These are phyloP conservation scores for Graphium sp. DNA, from an alignment of 2,329 filamentous ascomycete species.

Conservation along the genomic window DNA sequence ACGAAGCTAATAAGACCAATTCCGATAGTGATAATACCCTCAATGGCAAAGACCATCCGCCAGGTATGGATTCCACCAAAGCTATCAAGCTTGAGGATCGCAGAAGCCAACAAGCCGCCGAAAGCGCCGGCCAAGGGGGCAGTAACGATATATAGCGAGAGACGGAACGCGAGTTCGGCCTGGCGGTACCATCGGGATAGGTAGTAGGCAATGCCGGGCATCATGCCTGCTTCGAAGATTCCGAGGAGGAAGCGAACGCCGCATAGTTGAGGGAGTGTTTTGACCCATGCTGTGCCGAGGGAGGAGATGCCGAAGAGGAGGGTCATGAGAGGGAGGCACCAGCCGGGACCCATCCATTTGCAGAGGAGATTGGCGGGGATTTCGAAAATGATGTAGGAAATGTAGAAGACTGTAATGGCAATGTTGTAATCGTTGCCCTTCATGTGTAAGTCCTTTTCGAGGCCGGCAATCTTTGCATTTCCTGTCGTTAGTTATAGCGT, in stretches of 20 bases:
- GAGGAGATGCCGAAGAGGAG: constrained; percentile 48
- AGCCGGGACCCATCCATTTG: constrained; percentile 56
- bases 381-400: constrained; percentile 58
- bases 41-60: constrained; percentile 57
- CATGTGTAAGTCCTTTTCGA: constrained; percentile 44
- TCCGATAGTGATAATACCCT: constrained; percentile 40
- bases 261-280: constrained; percentile 29
- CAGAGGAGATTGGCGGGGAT: constrained; percentile 52
- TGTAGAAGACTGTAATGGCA: constrained; percentile 52
- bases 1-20: constrained; percentile 44
- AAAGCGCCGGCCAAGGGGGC: constrained; percentile 55
- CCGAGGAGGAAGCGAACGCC: constrained; percentile 52
- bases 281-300: constrained; percentile 48
- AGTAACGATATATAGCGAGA: constrained; percentile 55
- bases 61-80: constrained; percentile 40
- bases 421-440: constrained; percentile 51
- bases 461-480: constrained; percentile 50
- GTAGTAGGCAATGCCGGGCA: constrained; percentile 62
- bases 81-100: constrained; percentile 41
- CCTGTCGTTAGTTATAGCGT: constrained; percentile 20
- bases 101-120: constrained; percentile 48
- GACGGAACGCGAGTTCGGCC: constrained; percentile 48
- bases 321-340: constrained; percentile 48
- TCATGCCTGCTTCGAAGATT: constrained; percentile 56
- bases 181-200: constrained; percentile 56